These are phyloP conservation scores for Ceratocystis lukuohia DNA, from an alignment of 2,329 filamentous ascomycete species.

Conservation along the genomic window DNA sequence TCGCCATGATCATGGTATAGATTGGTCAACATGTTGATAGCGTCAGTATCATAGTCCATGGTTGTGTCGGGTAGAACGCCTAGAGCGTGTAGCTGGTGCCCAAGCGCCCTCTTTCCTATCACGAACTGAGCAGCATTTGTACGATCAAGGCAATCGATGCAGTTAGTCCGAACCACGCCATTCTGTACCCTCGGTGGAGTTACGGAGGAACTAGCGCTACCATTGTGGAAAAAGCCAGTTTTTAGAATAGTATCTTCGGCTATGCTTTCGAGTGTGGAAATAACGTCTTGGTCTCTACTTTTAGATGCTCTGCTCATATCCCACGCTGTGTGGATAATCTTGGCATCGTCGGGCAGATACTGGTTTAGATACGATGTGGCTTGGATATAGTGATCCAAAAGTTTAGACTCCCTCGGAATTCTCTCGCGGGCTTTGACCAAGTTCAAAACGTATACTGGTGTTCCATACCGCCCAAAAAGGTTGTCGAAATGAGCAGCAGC, in stretches of 20 bases:
- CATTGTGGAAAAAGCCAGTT: constrained; percentile 93
- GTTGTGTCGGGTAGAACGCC: constrained; percentile 68
- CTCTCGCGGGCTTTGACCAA: constrained; percentile 81
- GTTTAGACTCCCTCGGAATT: constrained; percentile 79
- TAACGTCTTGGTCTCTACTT: constrained; percentile 82
- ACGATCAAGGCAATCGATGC: constrained; percentile 91
- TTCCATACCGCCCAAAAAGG: constrained; percentile 82
- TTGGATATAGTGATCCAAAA: constrained; percentile 74
- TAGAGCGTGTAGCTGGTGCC: constrained; percentile 80
- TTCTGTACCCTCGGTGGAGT: constrained; percentile 59
- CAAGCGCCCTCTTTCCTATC: constrained; percentile 85
- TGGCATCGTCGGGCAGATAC: constrained; percentile 68
- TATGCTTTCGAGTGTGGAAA: constrained; percentile 77
- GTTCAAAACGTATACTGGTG: constrained; percentile 83
- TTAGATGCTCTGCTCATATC: constrained; percentile 97
- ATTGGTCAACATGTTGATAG: constrained; percentile 88
- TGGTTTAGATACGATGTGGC: constrained; percentile 90
- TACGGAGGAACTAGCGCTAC: constrained; percentile 50
- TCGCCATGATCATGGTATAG: constrained; percentile 99
- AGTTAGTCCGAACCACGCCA: constrained; percentile 87
- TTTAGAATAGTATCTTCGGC: constrained; percentile 72
- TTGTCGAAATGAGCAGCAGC: constrained; percentile 92
- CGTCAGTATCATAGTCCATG: constrained; percentile 88
- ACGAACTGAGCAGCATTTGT: constrained; percentile 98
- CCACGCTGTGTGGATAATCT: constrained; percentile 89